Base-by-base conservation (phyloP, 345 rosid species). In the Euclidium syriacum region DNA sequence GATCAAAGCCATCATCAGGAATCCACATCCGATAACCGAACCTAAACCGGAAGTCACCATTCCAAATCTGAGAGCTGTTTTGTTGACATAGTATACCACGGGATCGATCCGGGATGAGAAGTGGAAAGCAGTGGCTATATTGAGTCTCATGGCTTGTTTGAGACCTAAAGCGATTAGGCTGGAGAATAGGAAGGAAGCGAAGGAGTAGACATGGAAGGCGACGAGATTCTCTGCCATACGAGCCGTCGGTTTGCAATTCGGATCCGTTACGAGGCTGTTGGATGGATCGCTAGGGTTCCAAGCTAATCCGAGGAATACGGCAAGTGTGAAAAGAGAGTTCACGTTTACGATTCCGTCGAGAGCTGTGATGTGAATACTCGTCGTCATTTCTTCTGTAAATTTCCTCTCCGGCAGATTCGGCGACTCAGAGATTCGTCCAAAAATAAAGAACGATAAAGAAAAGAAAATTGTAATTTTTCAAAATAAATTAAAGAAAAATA, bases 241-340 rank as follows among this genome's bases (percentile, higher is more conserved):
- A 15, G 79, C 40, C 4, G 63, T 49, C 1, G 96, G 78, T 2
- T n/a, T n/a, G 79, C 90, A 90, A 9, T 60, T 20, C 19, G 76
- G 70, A 17, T 79, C 68, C n/a, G 40, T 17, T 25, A 71, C 77
- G 50, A 87, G 92, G 30, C 77, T 52, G 64, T 72, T 58, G 29
- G 25, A 38, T 1, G 82, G 77, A 57, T 79, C 85, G 2, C 57
- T 10, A 0, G 91, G 91, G 78, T 85, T 78, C 95, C 95, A 84
- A 3, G 91, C 70, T 3, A 92, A 78, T 36, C 97, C 96, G 44
- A 92, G 40, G 84, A 92, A 92, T 40, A 92, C 97, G 22, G 95
- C 97, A 20, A 89, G 78, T 0, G 96, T 92, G 83, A 92, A 92
- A 62, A 92, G 95, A 19, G 97, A 89, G 85, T 89, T 92, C 18